A percentile compares a stretch with the other conserved stretches of the same genome.
These are phyloP conservation scores for Angomonas ambiguus DNA, from an alignment of 208 protist genomes.

Conservation along the genomic window DNA sequence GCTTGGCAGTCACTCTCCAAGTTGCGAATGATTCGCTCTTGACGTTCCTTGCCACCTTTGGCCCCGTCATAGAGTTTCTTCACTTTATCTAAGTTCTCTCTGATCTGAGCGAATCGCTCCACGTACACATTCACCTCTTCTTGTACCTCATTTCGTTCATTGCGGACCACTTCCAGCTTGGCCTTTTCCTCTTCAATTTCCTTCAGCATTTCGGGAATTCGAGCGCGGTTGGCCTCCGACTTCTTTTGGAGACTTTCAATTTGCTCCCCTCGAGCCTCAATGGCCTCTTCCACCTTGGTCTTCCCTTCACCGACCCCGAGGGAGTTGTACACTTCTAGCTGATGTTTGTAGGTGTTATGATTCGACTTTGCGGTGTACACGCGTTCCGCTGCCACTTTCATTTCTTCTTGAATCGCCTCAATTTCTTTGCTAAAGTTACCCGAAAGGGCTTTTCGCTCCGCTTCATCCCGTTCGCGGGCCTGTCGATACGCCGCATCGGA, in stretches of 20 bases:
- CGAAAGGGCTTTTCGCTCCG: slow-evolving; percentile 2
- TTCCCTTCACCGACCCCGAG: not conserved
- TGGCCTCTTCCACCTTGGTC: slow-evolving; percentile 5
- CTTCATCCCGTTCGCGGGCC: not conserved
- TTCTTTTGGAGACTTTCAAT: slow-evolving; percentile 3
- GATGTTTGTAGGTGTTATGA: slow-evolving; percentile 8
- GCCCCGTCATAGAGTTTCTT: slow-evolving; percentile 9
- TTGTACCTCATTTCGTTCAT: not conserved
- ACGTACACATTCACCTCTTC: slow-evolving; percentile 8
- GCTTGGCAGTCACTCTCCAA: slow-evolving; percentile 7
- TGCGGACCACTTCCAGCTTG: not conserved
- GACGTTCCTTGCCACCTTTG: not conserved
- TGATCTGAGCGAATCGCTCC: not conserved
- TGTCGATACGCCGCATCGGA: not conserved
- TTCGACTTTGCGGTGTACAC: not conserved
- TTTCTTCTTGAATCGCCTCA: not conserved
- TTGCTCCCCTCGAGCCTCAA: not conserved
- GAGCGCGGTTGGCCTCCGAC: slow-evolving; percentile 1
- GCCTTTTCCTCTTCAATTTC: slow-evolving; percentile 3
- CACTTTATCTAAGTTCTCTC: not conserved
- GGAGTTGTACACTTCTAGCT: slow-evolving; percentile 5
- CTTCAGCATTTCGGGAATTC: not conserved
- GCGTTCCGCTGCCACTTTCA: not conserved
- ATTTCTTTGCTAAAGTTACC: not conserved
- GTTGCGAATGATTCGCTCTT: not conserved